These are phyloP conservation scores for Neolentinus lepideus DNA, from an alignment of 1,284 basidiomycete genomes.

Conservation along the genomic window DNA sequence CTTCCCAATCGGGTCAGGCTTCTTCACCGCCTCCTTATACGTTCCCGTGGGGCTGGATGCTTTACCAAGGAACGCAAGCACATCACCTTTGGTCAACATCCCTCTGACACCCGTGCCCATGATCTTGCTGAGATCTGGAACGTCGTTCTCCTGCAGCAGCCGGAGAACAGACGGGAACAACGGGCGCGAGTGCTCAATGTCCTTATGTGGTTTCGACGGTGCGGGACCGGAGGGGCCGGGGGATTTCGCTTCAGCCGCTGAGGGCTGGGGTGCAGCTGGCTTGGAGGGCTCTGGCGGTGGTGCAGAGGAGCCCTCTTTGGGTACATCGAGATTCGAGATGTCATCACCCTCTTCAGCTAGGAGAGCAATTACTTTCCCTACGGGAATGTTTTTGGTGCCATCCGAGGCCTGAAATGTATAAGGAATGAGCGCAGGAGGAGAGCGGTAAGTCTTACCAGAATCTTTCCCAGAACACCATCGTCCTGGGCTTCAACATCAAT, in stretches of 20 bases:
- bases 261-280: constrained; percentile 13
- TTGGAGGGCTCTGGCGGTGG: constrained; percentile 25
- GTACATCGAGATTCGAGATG: constrained; percentile 73
- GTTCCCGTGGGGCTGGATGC: constrained; percentile 76
- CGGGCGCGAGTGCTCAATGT: constrained; percentile 49
- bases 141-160: constrained; percentile 52
- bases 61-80: constrained; percentile 75
- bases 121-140: constrained; percentile 50
- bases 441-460: constrained; percentile 53
- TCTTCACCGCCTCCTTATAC: constrained; percentile 39
- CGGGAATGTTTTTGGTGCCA: constrained; percentile 81
- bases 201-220: constrained; percentile 21
- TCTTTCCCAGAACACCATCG: constrained; percentile 91
- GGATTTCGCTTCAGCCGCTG: not conserved
- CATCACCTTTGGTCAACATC: constrained; percentile 89
- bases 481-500: constrained; percentile 99
- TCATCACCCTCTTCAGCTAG: constrained; percentile 97
- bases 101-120: constrained; percentile 79
- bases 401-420: constrained; percentile 53
- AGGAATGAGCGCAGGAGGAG: not conserved
- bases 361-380: constrained; percentile 87
- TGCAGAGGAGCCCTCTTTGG: constrained; percentile 20
- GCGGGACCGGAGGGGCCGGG: constrained; percentile 21
- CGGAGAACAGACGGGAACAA: constrained; percentile 76
- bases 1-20: constrained; percentile 16